These are phyloP conservation scores for Kalanchoe fedtschenkoi DNA, from an alignment of 164 flowering plant species.

Conservation along the genomic window DNA sequence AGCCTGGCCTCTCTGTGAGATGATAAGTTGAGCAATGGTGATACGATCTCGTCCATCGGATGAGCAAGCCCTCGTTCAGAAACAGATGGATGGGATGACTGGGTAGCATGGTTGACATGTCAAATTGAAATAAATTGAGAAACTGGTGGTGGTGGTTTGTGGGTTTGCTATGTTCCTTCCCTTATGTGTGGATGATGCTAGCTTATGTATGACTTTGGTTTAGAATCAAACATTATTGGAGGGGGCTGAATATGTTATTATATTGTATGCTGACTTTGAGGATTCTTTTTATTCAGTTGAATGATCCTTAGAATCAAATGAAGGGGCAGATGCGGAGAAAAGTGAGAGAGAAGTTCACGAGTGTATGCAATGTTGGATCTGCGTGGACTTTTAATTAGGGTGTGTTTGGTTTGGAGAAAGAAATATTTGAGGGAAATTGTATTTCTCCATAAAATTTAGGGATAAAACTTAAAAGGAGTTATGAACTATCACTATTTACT, in stretches of 20 bases:
- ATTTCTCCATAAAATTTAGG: no score
- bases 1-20: background rate
- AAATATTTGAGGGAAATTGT: no score
- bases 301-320: background rate
- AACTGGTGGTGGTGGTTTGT: background rate
- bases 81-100: no score
- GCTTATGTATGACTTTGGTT: conserved; percentile 5
- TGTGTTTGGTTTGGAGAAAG: no score
- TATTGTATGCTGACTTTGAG: no score
- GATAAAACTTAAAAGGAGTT: no score
- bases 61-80: no score
- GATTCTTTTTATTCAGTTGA: background rate
- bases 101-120: no score
- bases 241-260: conserved; percentile 1
- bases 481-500: no score
- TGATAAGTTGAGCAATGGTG: background rate
- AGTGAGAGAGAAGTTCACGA: background rate
- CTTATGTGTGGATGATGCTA: background rate
- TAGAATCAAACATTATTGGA: conserved; percentile 1
- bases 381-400: no score
- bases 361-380: background rate
- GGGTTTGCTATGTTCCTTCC: background rate
- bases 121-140: background rate
- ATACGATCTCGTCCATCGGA: no score
- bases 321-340: background rate